Evolutionary conservation across 768 basidiomycete genomes (phyloP).

Genomic region (Panaeolus papilionaceus): DNA sequence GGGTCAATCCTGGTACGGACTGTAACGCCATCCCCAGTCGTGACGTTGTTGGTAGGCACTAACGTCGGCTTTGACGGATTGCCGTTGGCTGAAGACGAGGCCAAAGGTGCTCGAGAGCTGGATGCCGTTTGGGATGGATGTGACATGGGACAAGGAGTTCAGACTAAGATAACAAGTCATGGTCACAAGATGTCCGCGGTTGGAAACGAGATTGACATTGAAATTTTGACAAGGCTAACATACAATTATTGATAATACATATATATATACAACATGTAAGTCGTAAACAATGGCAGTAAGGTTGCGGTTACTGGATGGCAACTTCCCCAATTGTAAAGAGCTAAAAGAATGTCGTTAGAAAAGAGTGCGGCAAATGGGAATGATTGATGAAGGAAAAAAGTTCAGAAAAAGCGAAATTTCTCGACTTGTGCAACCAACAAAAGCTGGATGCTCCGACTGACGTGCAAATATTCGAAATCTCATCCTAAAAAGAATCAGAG

Average conservation of each 20-base stretch:
- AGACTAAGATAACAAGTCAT: slow-evolving; percentile 1
- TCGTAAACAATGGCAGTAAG: neutral
- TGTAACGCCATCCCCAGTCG: slow-evolving; percentile 73
- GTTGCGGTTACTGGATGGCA: neutral
- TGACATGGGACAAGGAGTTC: slow-evolving; percentile 34
- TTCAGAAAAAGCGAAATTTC: slow-evolving; percentile 51
- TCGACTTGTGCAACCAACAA: slow-evolving; percentile 43
- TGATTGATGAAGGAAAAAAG: slow-evolving; percentile 4
- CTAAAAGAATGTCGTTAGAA: slow-evolving; percentile 11
- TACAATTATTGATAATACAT: slow-evolving; percentile 14
- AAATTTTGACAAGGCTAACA: neutral
- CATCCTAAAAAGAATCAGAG: slow-evolving; percentile 39
- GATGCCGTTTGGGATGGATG: slow-evolving; percentile 32
- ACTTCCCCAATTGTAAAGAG: neutral
- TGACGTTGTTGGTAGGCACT: slow-evolving; percentile 86
- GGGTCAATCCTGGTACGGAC: slow-evolving; percentile 89
- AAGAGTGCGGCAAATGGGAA: neutral
- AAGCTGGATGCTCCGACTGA: slow-evolving; percentile 55
- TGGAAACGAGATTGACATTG: neutral
- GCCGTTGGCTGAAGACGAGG: slow-evolving; percentile 43
- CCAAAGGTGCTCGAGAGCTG: slow-evolving; percentile 37
- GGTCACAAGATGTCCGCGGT: slow-evolving; percentile 14
- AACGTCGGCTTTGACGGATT: slow-evolving; percentile 52
- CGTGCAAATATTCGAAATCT: slow-evolving; percentile 62
- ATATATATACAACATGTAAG: neutral